Conservation (phyloP, 2,329 filamentous ascomycete genomes). For the Neophaeococcomyces mojaviensis region DNA sequence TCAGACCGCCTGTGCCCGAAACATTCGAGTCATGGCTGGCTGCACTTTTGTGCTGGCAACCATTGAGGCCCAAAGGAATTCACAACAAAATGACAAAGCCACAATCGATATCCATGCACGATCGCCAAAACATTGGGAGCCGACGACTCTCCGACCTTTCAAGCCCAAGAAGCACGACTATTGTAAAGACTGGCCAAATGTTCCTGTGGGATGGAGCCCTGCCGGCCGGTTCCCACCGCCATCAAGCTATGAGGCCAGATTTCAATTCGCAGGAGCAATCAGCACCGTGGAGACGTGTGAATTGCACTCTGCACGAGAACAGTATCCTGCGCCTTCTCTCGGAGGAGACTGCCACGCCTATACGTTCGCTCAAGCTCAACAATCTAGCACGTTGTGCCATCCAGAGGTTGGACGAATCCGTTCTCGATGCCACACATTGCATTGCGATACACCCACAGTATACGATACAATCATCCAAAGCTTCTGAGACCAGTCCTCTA, state of each 20-base stretch:
- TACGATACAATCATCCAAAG: conserved; percentile 61
- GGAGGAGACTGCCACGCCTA: conserved; percentile 71
- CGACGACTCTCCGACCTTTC: conserved; percentile 42
- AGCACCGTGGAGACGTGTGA: conserved; percentile 72
- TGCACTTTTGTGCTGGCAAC: conserved; percentile 45
- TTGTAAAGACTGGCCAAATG: conserved; percentile 92
- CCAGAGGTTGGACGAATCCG: conserved; percentile 81
- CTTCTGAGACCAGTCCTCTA: conserved; percentile 76
- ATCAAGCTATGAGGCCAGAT: not conserved
- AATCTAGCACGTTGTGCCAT: conserved; percentile 84
- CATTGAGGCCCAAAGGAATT: conserved; percentile 43
- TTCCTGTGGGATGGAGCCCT: conserved; percentile 75
- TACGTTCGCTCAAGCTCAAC: conserved; percentile 78
- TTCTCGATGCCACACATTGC: conserved; percentile 87
- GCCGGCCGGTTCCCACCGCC: conserved; percentile 20
- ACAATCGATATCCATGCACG: conserved; percentile 37
- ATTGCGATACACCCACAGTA: conserved; percentile 95
- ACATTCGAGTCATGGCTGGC: conserved; percentile 47
- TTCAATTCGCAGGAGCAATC: not conserved
- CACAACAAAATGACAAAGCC: conserved; percentile 45
- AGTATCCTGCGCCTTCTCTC: conserved; percentile 87
- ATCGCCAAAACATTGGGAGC: conserved; percentile 36
- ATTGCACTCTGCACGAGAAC: conserved; percentile 89
- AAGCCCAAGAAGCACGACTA: conserved; percentile 61
- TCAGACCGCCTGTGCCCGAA: conserved; percentile 42